These are phyloP conservation scores for Sugiyamaella lignohabitans DNA, from an alignment of 805 yeast genomes.

Conservation along the genomic window DNA sequence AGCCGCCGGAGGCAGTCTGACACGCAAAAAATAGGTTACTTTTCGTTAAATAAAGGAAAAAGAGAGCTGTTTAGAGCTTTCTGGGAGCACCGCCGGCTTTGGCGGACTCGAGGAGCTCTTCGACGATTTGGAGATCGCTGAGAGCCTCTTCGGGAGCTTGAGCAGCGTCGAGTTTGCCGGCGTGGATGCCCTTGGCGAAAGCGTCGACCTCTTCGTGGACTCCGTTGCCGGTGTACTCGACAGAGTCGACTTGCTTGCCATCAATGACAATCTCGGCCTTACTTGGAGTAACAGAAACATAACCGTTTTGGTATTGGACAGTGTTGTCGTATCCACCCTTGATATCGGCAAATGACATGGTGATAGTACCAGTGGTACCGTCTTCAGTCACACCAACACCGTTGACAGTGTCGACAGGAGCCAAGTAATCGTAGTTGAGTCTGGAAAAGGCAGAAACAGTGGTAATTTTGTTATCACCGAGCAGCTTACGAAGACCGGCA, in stretches of 20 bases:
- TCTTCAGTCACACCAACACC: slow-evolving; percentile 9
- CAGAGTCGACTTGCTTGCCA: background rate
- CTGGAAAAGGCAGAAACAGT: slow-evolving; percentile 11
- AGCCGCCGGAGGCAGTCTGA: background rate
- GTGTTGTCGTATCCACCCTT: slow-evolving; percentile 13
- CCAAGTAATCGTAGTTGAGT: slow-evolving; percentile 12
- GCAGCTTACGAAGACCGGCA: slow-evolving; percentile 17
- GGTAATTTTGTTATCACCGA: slow-evolving; percentile 8
- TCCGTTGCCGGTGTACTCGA: slow-evolving; percentile 7
- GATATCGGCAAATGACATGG: slow-evolving; percentile 19
- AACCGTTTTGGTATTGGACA: slow-evolving; percentile 17
- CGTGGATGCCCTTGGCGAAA: slow-evolving; percentile 7
- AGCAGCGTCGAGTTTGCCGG: slow-evolving; percentile 12
- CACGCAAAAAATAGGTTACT: no score
- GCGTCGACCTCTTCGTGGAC: slow-evolving; percentile 14
- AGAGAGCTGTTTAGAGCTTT: background rate
- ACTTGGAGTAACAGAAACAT: slow-evolving; percentile 17
- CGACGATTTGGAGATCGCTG: slow-evolving; percentile 11
- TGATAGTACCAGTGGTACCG: slow-evolving; percentile 18
- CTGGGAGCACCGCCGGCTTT: slow-evolving; percentile 7
- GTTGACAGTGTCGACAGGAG: slow-evolving; percentile 19
- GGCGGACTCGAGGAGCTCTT: slow-evolving; percentile 10
- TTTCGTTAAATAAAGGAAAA: background rate
- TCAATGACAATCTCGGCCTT: slow-evolving; percentile 4
- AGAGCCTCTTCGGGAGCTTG: slow-evolving; percentile 15